These are phyloP conservation scores for Sicyos baderoa DNA, from an alignment of 306 rosid genomes.

Conservation along the genomic window DNA sequence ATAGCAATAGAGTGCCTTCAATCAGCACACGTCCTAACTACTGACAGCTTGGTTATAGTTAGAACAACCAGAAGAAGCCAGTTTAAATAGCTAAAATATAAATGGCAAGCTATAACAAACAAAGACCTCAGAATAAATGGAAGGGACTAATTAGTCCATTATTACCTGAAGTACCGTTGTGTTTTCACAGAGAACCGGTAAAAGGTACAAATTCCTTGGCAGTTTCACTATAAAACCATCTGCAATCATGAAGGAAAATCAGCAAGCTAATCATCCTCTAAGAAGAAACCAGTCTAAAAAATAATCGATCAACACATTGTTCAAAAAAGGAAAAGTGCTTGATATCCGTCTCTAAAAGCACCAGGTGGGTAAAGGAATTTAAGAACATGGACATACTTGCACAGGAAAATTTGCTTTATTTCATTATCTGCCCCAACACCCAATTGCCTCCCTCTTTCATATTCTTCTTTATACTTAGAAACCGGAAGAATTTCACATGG, in stretches of 20 bases:
- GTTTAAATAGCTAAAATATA: not conserved
- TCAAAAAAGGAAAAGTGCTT: not conserved
- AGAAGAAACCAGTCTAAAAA: not conserved
- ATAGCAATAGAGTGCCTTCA: not conserved
- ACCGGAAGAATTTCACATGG: constrained; percentile 76
- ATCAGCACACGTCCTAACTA: not conserved
- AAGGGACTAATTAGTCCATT: not conserved
- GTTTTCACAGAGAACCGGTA: not conserved
- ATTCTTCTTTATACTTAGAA: constrained; percentile 60
- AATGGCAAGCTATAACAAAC: constrained; percentile 11
- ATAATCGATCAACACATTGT: not conserved
- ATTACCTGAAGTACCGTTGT: constrained; percentile 1
- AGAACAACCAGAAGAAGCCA: not conserved
- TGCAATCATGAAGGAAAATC: constrained; percentile 9
- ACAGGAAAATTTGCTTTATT: constrained; percentile 53
- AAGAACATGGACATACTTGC: constrained; percentile 57
- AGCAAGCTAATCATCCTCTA: constrained; percentile 11
- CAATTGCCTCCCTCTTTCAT: constrained; percentile 43
- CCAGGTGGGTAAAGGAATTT: not conserved
- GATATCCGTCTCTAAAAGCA: not conserved
- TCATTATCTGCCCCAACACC: constrained; percentile 33
- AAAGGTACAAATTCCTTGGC: not conserved
- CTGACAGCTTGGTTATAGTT: not conserved
- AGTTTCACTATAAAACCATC: constrained; percentile 21
- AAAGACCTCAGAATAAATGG: not conserved